Percentiles rank a stretch among this genome's conserved stretches.
Evolutionary conservation across 129 eudicot genomes (phyloP).

Genomic region (Cynara cardunculus): DNA sequence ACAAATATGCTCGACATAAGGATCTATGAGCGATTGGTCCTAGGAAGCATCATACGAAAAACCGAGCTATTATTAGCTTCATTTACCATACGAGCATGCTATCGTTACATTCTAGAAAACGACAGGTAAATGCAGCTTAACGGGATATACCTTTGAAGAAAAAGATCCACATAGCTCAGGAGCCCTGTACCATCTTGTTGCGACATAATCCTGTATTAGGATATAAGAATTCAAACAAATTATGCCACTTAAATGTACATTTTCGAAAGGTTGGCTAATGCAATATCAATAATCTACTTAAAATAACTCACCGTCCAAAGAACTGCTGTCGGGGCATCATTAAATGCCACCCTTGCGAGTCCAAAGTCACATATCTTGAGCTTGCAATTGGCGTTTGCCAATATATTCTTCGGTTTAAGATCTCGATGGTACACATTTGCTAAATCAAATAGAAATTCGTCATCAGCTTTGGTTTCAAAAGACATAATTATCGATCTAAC

Average conservation of each 20-base stretch:
- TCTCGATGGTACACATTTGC: slow-evolving; percentile 96
- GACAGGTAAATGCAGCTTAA: neutral
- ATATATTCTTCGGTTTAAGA: slow-evolving; percentile 90
- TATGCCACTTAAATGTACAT: neutral
- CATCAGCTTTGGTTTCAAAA: slow-evolving; percentile 11
- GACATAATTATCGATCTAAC: neutral
- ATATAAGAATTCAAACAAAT: neutral
- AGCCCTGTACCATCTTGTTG: slow-evolving; percentile 98
- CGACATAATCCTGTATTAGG: slow-evolving; percentile 76
- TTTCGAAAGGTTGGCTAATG: neutral
- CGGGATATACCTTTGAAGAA: slow-evolving; percentile 64
- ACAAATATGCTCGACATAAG: slow-evolving; percentile 28
- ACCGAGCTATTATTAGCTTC: neutral
- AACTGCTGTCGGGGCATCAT: slow-evolving; percentile 80
- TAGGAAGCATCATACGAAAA: neutral
- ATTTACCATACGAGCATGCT: slow-evolving; percentile 19
- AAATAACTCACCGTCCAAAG: slow-evolving; percentile 79
- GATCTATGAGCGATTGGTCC: slow-evolving; percentile 11
- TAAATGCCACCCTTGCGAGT: slow-evolving; percentile 94
- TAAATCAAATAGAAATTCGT: slow-evolving; percentile 29
- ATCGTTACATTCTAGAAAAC: neutral
- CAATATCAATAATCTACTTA: neutral
- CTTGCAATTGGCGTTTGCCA: slow-evolving; percentile 97
- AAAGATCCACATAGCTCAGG: slow-evolving; percentile 97
- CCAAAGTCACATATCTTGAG: slow-evolving; percentile 94